Evolutionary conservation across 345 rosid species (phyloP).

Genomic region (Anacardium occidentale): DNA sequence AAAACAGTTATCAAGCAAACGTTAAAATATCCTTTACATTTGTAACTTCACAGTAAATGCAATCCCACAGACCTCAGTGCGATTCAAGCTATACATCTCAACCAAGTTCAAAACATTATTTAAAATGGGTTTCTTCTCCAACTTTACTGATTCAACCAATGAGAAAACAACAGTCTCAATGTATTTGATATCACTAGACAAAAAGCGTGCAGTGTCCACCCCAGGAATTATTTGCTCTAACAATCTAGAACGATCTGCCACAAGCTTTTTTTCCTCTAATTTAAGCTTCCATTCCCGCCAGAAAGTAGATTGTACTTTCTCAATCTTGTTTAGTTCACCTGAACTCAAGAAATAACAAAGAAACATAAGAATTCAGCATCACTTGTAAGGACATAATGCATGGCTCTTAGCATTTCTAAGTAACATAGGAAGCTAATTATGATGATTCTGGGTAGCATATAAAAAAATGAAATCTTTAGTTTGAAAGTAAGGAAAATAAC

Average conservation of each 20-base stretch:
- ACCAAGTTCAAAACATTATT: conserved; percentile 63
- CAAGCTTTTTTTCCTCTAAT: conserved; percentile 75
- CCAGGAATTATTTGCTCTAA: conserved; percentile 85
- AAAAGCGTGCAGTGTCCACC: conserved; percentile 75
- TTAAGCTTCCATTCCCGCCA: conserved; percentile 97
- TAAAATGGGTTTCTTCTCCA: conserved; percentile 73
- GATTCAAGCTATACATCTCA: conserved; percentile 60
- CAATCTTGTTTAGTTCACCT: conserved; percentile 81
- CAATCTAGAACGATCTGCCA: conserved; percentile 75
- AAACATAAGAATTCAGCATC: conserved; percentile 15
- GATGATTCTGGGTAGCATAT: not conserved
- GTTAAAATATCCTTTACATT: conserved; percentile 4
- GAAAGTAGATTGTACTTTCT: conserved; percentile 78
- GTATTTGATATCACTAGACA: conserved; percentile 70
- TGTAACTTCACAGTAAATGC: not conserved
- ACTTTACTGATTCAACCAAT: conserved; percentile 62
- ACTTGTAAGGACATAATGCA: not conserved
- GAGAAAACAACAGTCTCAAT: conserved; percentile 55
- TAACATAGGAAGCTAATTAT: not conserved
- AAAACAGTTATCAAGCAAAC: not conserved
- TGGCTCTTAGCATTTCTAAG: not conserved
- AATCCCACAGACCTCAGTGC: conserved; percentile 52
- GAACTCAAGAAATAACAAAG: conserved; percentile 26
- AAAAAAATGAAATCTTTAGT: conserved; percentile 6
- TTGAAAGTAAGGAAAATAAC: conserved; percentile 7